A percentile compares a stretch with the other conserved stretches of the same genome.
These are phyloP conservation scores for Aureobasidium namibiae DNA, from an alignment of 2,329 filamentous ascomycete genomes.

Conservation along the genomic window DNA sequence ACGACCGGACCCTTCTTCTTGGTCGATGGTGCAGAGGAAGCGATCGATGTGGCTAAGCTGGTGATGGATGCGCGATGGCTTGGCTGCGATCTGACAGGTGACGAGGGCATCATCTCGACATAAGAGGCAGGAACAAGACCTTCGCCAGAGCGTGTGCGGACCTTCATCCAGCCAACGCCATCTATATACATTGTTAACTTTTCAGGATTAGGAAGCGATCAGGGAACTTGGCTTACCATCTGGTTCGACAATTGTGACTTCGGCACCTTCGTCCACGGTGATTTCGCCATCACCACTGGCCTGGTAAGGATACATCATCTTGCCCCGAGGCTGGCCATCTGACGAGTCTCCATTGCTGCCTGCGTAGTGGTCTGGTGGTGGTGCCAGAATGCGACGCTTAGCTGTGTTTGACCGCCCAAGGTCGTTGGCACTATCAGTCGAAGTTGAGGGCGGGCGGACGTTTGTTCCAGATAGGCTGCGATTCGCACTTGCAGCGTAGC, in stretches of 20 bases:
- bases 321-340: slow-evolving; percentile 58
- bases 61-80: slow-evolving; percentile 47
- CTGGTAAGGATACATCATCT: slow-evolving; percentile 85
- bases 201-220: slow-evolving; percentile 4
- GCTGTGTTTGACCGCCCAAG: slow-evolving; percentile 17
- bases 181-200: slow-evolving; percentile 59
- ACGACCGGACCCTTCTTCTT: slow-evolving; percentile 92
- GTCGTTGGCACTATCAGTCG: slow-evolving; percentile 28
- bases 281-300: slow-evolving; percentile 74
- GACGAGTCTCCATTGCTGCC: slow-evolving; percentile 37
- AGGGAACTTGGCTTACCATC: slow-evolving; percentile 59
- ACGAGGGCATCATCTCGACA: slow-evolving; percentile 54
- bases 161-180: slow-evolving; percentile 83
- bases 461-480: slow-evolving; percentile 61
- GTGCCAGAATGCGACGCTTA: slow-evolving; percentile 67
- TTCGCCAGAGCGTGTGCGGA: slow-evolving; percentile 57
- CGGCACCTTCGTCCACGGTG: slow-evolving; percentile 67
- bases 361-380: slow-evolving; percentile 75
- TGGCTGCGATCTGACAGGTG: not conserved
- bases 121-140: slow-evolving; percentile 85
- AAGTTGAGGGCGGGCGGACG: slow-evolving; percentile 32
- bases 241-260: slow-evolving; percentile 70
- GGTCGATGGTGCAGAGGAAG: slow-evolving; percentile 22
- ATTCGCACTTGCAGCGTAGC: slow-evolving; percentile 71
- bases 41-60: slow-evolving; percentile 50